Evolutionary conservation across 2,329 filamentous ascomycete species (phyloP), one percentile per base, ranked within the genome.

Genomic region (Colletotrichum neosansevieriae): DNA sequence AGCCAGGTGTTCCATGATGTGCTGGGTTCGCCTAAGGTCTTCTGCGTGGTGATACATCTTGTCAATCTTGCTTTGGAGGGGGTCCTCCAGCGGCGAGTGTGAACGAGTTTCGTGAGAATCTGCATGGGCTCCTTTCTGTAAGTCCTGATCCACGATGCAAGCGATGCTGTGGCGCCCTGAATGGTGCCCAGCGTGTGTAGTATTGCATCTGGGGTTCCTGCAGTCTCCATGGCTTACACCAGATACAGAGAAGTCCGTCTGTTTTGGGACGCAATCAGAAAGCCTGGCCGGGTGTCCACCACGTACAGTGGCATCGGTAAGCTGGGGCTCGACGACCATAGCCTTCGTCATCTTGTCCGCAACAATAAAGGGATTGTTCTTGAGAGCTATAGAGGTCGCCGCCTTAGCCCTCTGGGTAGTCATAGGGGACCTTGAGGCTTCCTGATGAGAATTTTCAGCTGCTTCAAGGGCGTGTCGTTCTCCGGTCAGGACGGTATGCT

Each of bases 1-100:
- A 13, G 75, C 73, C 12, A 80, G 71, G 50, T 80, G 77, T 50
- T 79, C 76, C 50, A 76, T 72, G 63, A 78, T 77, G 66, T 80
- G 79, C 34, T 76, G 74, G 17, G 75, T 71, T 53, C 73, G 73
- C 58, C 79, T 74, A 5, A 82, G 74, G 24, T 77, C 76, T 44
- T 78, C 70, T 7, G 76, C 75, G 68, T 80, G 76, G 3, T 76
- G 75, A 58, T 77, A 76, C 2, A 79, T 69, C 45, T 74, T 70
- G 57, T 76, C 73, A 50, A 79, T 75, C 45, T 75, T 74, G 61
- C 72, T 63, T 36, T 74, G 65, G n/a, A 75, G 24, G 5, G 60
- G 67, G 34, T 69, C 63, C 15, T 24, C 12, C 44, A 61, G 32
- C 19, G 49, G 44, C 15, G 21, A 24, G 36, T 69, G 54, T 15